Evolutionary conservation across 1,284 basidiomycete genomes (phyloP), one percentile per base, ranked within the genome.

Genomic region (Fomitopsis betulina): DNA sequence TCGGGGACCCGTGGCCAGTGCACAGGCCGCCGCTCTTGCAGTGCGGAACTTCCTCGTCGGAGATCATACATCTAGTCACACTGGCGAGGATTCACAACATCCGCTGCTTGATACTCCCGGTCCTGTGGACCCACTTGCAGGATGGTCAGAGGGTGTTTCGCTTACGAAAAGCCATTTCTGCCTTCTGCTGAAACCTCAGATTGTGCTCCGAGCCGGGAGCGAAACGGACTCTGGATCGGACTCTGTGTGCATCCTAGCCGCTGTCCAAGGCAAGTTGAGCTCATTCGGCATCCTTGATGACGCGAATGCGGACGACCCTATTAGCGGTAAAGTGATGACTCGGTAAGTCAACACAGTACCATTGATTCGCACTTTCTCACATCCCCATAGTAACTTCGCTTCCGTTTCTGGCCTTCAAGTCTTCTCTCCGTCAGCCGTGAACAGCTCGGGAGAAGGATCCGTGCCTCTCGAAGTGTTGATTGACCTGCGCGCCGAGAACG

Each of bases 391-490:
- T 55, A 72, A 70, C 50, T 70, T 68, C 42, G 69, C 69, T 7
- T 72, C 69, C 35, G 54, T 72, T 3, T 68, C 86, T 57, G 92
- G 92, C 4, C 77, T 98, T 32, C 96, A 99, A 70, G 86, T 87
- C 19, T 98, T 97, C 75, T 89, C 93, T 42, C 96, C 96, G 23
- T 79, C 78, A 3, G 69, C 74, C 15, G 64, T 71, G 2, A 68
- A 73, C 58, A 68, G 72, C 55, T 72, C 72, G 50, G 72, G 74
- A 35, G 75, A 76, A 63, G 76, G 78, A 21, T 79, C 79, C 62
- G 85, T 98, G 21, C 96, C 96, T 3, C 76, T 96, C 15, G 96
- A 98, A 73, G 91, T 96, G 38, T 75, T 96, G 55, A 84, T 96
- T 59, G 94, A 96, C 72, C 79, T 88, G 53, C 83, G 87, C 50